phyloP scores from a whole-genome alignment of 345 rosid species.

The Alliaria petiolata region DNA sequence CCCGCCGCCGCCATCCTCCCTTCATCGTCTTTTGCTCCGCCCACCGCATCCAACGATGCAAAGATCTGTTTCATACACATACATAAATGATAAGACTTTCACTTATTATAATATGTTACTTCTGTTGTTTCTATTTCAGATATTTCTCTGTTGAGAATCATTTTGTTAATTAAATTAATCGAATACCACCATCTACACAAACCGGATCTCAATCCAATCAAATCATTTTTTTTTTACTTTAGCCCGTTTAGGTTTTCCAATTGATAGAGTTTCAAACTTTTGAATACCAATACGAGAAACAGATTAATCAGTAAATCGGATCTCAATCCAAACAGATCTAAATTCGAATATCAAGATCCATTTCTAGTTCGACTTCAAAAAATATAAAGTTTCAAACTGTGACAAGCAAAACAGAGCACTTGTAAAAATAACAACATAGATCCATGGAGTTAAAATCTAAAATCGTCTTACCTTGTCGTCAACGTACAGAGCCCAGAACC shows the following conservation, averaged over 20 bases:
- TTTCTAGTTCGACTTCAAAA: background rate
- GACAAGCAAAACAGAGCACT: background rate
- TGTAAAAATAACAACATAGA: background rate
- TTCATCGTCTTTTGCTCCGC: constrained; percentile 4
- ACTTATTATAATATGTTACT: background rate
- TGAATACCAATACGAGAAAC: background rate
- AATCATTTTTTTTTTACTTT: background rate
- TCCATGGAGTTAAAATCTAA: background rate
- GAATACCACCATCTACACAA: background rate
- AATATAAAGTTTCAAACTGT: background rate
- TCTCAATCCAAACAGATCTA: background rate
- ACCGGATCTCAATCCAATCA: background rate
- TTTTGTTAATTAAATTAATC: too few relatives aligned
- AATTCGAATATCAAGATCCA: background rate
- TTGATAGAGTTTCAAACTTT: background rate
- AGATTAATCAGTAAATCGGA: background rate
- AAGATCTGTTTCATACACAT: background rate
- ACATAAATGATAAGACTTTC: background rate
- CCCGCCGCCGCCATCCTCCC: constrained; percentile 1
- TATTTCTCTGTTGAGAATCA: background rate
- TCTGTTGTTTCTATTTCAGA: background rate
- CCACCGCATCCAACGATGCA: background rate
- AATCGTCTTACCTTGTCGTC: background rate
- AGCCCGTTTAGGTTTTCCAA: background rate
- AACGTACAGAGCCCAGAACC: background rate